Evolutionary conservation across 208 protist genomes (phyloP), one percentile per base, ranked within the genome.

Genomic region (Vickermania spadyakhi): DNA sequence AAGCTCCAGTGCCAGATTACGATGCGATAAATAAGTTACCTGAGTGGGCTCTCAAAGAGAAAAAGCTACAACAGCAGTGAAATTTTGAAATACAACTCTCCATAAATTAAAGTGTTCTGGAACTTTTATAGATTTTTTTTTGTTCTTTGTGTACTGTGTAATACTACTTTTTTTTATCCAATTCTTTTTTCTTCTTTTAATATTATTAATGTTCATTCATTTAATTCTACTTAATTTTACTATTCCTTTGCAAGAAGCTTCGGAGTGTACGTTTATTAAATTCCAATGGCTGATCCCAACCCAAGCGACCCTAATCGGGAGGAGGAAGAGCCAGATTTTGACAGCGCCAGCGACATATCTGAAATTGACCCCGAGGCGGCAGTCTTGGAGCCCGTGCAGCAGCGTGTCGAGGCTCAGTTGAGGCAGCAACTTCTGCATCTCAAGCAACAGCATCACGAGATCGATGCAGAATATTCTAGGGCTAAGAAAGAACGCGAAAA

Each of bases 1-100:
- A 91, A 56, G 75, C 85, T 5, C 89, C 89, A 22, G 73, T 96
- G 2, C 84, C 86, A 2, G 83, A 96, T 55, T 93, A 94, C 69
- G 70, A 71, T n/a, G 81, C 86, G 57, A 92, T 93, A 45, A 96
- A 96, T 58, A 81, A 77, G 45, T 90, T 92, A 77, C 89, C 89
- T 45, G 56, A 87, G 41, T 96, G 89, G 86, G 89, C 89, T 22
- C 60, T 79, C 7, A 77, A 86, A 21, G 89, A 96, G 69, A 86
- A 68, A 86, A 49, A 74, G 89, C 2, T 70, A 91, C 11, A 45
- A 45, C 11, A 45, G 18, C 36, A n/a, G 11, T 18, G 36, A 18
- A 45, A 45, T n/a, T 45, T 45, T n/a, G n/a, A n/a, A n/a, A n/a
- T n/a, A n/a, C n/a, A n/a, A n/a, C n/a, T n/a, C n/a, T n/a, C n/a